phyloP scores from a whole-genome alignment of 371 early-diverging fungal genomes.

The Apophysomyces variabilis region DNA sequence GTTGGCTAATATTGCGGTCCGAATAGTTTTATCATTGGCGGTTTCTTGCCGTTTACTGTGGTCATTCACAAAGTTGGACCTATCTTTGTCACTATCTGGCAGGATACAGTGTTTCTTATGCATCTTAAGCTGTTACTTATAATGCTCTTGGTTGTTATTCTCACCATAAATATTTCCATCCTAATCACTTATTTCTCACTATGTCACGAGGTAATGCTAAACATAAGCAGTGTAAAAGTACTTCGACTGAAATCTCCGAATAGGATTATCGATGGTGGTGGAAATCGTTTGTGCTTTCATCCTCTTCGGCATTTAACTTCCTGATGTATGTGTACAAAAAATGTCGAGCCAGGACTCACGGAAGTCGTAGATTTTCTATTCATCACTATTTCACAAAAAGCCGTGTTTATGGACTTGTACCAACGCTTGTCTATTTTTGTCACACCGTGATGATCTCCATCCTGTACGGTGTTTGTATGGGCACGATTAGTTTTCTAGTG shows the following conservation, averaged over 20 bases:
- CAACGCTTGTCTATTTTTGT: conserved; percentile 58
- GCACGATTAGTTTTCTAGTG: conserved; percentile 80
- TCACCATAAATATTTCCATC: conserved; percentile 86
- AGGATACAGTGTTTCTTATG: conserved; percentile 65
- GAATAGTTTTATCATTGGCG: conserved; percentile 72
- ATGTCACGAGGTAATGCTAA: conserved; percentile 67
- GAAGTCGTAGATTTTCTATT: conserved; percentile 27
- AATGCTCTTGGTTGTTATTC: conserved; percentile 67
- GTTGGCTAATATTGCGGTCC: neutral
- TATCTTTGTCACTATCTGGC: conserved; percentile 41
- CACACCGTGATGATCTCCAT: conserved; percentile 59
- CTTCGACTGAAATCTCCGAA: neutral
- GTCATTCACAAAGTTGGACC: conserved; percentile 75
- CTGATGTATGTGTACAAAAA: conserved; percentile 46
- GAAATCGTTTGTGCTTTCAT: conserved; percentile 76
- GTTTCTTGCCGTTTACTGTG: conserved; percentile 90
- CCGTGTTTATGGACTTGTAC: conserved; percentile 53
- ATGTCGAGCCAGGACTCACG: neutral
- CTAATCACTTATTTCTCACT: conserved; percentile 90
- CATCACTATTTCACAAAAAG: conserved; percentile 55
- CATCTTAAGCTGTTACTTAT: conserved; percentile 87
- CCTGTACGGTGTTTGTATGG: conserved; percentile 66
- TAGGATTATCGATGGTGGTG: conserved; percentile 84
- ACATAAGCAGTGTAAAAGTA: neutral
- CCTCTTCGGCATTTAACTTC: conserved; percentile 74